phyloP scores from a whole-genome alignment of 2,329 filamentous ascomycete genomes.

The Akanthomyces muscarius region DNA sequence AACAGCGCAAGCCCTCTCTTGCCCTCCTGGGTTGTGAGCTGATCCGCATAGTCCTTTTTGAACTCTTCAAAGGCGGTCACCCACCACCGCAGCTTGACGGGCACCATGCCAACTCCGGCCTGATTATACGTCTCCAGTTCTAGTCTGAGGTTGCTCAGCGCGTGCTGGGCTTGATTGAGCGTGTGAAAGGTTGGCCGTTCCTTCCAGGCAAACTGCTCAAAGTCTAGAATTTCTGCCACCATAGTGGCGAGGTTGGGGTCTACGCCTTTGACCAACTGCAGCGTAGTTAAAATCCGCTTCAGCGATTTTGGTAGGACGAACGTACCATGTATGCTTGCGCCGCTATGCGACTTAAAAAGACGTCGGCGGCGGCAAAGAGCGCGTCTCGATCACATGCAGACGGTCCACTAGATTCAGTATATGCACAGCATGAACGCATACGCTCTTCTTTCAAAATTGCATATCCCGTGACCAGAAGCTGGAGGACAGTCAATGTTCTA shows the following conservation, averaged over 20 bases:
- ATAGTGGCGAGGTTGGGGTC: constrained; percentile 5
- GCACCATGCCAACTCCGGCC: neutral
- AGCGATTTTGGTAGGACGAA: neutral
- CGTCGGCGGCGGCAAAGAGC: constrained; percentile 5
- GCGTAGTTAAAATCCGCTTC: neutral
- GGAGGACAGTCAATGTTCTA: constrained; percentile 1
- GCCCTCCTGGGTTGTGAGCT: neutral
- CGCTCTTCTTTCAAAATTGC: constrained; percentile 9
- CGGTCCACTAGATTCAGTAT: neutral
- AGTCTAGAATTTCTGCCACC: constrained; percentile 4
- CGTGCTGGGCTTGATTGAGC: constrained; percentile 9
- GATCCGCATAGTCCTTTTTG: neutral
- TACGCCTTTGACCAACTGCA: constrained; percentile 7
- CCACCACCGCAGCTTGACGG: constrained; percentile 12
- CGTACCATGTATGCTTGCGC: constrained; percentile 10
- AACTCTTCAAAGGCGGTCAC: constrained; percentile 6
- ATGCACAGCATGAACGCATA: neutral
- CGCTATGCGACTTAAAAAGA: constrained; percentile 9
- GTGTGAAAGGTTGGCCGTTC: constrained; percentile 6
- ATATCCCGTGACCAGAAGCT: constrained; percentile 8
- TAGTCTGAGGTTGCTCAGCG: constrained; percentile 7
- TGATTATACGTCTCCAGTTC: constrained; percentile 15
- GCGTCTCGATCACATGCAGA: neutral
- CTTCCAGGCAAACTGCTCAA: constrained; percentile 6
- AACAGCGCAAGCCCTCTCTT: constrained; percentile 5